These are phyloP conservation scores for Citrullus amarus DNA, from an alignment of 306 rosid genomes.

Conservation along the genomic window DNA sequence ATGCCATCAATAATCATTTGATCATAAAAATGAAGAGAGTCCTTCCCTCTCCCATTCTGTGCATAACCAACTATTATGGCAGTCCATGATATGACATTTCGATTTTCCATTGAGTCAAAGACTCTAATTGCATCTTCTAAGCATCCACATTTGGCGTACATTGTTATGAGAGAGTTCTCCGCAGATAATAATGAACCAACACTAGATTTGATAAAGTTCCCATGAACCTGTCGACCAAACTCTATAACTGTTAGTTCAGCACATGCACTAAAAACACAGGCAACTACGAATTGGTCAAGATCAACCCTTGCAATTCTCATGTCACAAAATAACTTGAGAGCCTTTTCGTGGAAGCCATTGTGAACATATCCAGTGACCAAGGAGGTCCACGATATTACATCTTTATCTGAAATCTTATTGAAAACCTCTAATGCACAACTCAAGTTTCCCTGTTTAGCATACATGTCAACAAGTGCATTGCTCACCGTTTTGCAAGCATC, in stretches of 20 bases:
- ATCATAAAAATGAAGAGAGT: conserved; percentile 56
- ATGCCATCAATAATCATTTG: conserved; percentile 58
- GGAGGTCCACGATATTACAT: conserved; percentile 90
- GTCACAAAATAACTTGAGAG: conserved; percentile 44
- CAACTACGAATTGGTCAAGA: conserved; percentile 56
- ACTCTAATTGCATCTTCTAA: conserved; percentile 55
- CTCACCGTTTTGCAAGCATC: conserved; percentile 49
- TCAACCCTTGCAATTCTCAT: conserved; percentile 55
- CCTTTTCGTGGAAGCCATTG: conserved; percentile 53
- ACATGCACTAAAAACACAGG: conserved; percentile 70
- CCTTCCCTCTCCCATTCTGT: conserved; percentile 73
- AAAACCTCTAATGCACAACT: conserved; percentile 46
- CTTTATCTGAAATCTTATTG: conserved; percentile 45
- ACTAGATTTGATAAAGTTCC: conserved; percentile 49
- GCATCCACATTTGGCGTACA: conserved; percentile 93
- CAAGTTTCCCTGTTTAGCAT: conserved; percentile 54
- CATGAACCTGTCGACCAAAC: conserved; percentile 76
- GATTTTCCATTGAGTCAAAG: conserved; percentile 46
- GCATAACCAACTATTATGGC: conserved; percentile 90
- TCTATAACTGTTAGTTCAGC: conserved; percentile 66
- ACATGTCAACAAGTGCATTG: conserved; percentile 85
- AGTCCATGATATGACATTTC: conserved; percentile 75
- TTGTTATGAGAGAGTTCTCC: conserved; percentile 65
- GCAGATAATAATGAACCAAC: conserved; percentile 42
- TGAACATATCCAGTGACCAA: conserved; percentile 71